Base-by-base conservation (phyloP, 805 yeast genomes). In the Suhomyces tanzawaensis region DNA sequence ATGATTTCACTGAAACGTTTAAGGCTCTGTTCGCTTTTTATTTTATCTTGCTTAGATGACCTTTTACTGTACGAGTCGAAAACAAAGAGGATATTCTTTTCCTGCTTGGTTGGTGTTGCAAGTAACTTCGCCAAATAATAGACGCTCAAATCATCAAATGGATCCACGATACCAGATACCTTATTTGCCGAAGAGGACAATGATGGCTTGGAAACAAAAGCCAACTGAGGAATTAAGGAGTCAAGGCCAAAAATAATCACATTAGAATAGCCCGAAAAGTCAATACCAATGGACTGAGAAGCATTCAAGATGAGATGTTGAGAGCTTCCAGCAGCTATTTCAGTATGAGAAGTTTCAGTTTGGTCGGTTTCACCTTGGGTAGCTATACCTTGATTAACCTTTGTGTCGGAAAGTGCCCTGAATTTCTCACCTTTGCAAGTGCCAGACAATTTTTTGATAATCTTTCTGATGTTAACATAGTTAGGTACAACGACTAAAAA, bases 221-320 rank as follows among this genome's bases (percentile, higher is more conserved):
- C 59, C 6, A 48, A 29, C 32, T 52, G 54, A 4, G 57, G 57
- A 12, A 53, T 26, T n/a, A 55, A 40, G 6, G 50, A 28, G 27
- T 57, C 58, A 9, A 56, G 33, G 7, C 55, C 57, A 21, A 47
- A 28, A 5, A 54, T 34, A 2, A 51, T 29, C 14, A 56, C 19
- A 21, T 49, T 48, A 9, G 45, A 18, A 8, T 37, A 25, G 6
- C 37, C 46, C 17, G 19, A n/a, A 7, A 41, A 23, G 3, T 34
- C 34, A 19, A 30, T 34, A 2, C 57, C 55, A 6, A 53, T 27
- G 15, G 52, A 30, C 27, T 52, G 50, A 22, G 36, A 19, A 4
- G 54, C 44, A 19, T 35, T 39, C 2, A 41, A 27, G 7, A 46
- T 29, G 15, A 39, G 7, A 30, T 37, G 36, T 8, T 14, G 18